These are phyloP conservation scores for Cucurbita maxima DNA, from an alignment of 306 rosid genomes.

Conservation along the genomic window DNA sequence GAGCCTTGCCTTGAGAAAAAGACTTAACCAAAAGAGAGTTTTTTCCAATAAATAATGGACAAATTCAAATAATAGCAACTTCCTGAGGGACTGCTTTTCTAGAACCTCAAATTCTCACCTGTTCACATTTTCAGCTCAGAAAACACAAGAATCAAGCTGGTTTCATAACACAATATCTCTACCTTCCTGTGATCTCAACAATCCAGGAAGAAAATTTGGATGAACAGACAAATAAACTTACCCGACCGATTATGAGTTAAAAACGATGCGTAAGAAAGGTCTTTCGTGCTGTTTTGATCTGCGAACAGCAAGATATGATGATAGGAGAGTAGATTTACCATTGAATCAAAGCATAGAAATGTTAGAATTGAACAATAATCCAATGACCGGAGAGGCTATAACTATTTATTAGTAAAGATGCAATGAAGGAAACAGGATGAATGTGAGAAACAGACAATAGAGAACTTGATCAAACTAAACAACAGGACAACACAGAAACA, in stretches of 20 bases:
- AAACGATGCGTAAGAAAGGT: not conserved
- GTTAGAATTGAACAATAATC: not conserved
- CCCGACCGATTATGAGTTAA: not conserved
- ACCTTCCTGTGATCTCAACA: not conserved
- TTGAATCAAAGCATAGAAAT: not conserved
- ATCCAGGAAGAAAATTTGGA: not conserved
- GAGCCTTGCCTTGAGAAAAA: not conserved
- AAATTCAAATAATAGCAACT: not conserved
- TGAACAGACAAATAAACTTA: not conserved
- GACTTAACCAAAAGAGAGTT: not conserved
- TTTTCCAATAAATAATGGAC: not conserved
- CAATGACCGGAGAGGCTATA: not conserved
- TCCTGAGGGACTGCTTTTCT: not conserved
- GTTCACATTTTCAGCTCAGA: not conserved
- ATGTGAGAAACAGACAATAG: not conserved
- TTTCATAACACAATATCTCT: not conserved
- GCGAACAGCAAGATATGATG: not conserved
- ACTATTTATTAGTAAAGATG: not conserved
- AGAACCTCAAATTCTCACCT: not conserved
- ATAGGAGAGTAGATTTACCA: not conserved
- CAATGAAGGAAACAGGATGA: slow-evolving; percentile 3
- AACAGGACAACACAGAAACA: not conserved
- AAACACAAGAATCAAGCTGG: not conserved
- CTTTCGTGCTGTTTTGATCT: not conserved
- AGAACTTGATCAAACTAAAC: not conserved